Conservation (phyloP, 148 eudicot genomes). For the Heliamphora exappendiculata region DNA sequence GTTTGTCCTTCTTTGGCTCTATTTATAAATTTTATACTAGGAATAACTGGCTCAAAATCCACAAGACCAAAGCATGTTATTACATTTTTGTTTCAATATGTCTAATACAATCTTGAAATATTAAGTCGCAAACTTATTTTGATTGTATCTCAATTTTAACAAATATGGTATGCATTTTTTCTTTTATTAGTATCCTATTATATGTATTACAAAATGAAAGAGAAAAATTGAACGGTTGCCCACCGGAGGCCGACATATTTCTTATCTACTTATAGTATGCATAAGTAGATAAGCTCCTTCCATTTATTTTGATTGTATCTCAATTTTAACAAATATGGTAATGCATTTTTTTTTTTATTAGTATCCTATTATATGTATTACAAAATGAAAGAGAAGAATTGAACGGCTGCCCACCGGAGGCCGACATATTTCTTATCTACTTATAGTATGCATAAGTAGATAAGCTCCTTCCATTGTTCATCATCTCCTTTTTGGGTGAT, state of each 20-base stretch:
- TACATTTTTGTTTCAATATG: neutral
- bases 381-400: neutral
- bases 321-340: neutral
- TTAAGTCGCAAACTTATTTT: too few species aligned
- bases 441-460: too few species aligned
- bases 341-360: neutral
- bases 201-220: neutral
- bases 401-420: neutral
- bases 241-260: neutral
- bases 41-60: conserved; percentile 1
- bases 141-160: neutral
- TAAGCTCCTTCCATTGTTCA: neutral
- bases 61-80: neutral
- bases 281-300: neutral
- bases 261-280: too few species aligned
- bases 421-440: neutral
- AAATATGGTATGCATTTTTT: neutral
- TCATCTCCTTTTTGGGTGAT: neutral
- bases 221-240: neutral
- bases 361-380: neutral
- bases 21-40: neutral
- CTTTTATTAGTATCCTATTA: neutral
- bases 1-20: conserved; percentile 23
- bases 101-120: neutral
- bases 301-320: neutral